Evolutionary conservation across 495 filamentous ascomycete species (phyloP).

Genomic region (Daldinia caldariorum): DNA sequence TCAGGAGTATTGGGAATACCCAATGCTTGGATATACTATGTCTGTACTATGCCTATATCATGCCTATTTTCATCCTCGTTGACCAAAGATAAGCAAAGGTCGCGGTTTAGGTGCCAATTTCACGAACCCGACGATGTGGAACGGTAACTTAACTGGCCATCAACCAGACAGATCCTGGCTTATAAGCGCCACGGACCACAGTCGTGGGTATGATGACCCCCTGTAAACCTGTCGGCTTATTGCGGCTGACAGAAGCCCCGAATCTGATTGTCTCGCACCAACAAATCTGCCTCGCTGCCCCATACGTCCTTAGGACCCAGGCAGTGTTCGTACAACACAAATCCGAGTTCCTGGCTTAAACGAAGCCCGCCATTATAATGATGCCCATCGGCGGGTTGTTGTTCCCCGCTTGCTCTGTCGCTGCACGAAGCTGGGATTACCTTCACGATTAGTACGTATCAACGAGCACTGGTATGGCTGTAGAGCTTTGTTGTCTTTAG

Average conservation of each 20-base stretch:
- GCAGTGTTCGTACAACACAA: background rate
- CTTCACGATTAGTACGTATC: background rate
- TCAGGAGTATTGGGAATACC: background rate
- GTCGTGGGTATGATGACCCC: conserved; percentile 18
- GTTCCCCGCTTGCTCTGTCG: background rate
- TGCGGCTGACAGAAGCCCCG: background rate
- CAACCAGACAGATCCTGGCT: background rate
- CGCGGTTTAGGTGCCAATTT: background rate
- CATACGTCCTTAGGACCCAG: background rate
- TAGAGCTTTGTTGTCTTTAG: background rate
- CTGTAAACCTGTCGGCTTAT: conserved; percentile 15
- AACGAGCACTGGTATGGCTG: background rate
- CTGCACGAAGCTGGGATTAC: background rate
- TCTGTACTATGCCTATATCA: too few species aligned
- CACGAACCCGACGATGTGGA: conserved; percentile 5
- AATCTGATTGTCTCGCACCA: background rate
- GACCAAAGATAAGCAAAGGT: background rate
- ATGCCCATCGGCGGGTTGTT: background rate
- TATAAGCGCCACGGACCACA: conserved; percentile 11
- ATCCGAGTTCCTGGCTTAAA: background rate
- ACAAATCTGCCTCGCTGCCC: background rate
- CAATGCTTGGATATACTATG: background rate
- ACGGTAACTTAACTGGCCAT: background rate
- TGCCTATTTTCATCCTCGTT: background rate
- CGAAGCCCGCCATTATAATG: background rate